A percentile compares a stretch with the other conserved stretches of the same genome.
These are phyloP conservation scores for Phoma sp. DNA, from an alignment of 2,329 filamentous ascomycete genomes.

Conservation along the genomic window DNA sequence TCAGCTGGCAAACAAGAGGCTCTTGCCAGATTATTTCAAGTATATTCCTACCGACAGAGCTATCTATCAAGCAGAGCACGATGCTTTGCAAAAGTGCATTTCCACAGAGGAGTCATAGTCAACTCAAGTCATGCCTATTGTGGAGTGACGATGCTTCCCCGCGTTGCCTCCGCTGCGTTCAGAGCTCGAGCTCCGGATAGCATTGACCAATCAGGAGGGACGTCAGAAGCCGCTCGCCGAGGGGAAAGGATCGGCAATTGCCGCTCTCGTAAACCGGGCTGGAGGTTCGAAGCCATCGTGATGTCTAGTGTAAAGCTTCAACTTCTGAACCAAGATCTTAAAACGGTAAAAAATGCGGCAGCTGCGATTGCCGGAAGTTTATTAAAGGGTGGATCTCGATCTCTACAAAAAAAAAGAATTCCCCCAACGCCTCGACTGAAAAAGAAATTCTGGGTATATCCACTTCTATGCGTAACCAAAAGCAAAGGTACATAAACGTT, in stretches of 20 bases:
- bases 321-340: not conserved
- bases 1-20: no score
- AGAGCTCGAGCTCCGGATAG: slow-evolving; percentile 6
- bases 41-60: no score
- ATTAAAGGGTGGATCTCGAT: not conserved
- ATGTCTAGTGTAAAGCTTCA: no score
- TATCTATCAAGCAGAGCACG: not conserved
- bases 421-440: no score
- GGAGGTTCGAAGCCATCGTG: no score
- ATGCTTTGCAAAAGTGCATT: not conserved
- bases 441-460: slow-evolving; percentile 3
- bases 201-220: slow-evolving; percentile 10
- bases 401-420: no score
- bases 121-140: not conserved
- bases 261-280: not conserved
- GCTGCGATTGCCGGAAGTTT: not conserved
- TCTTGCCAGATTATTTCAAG: no score
- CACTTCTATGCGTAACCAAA: not conserved
- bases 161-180: not conserved
- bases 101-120: not conserved
- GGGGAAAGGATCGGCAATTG: slow-evolving; percentile 6
- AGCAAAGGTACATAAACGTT: not conserved
- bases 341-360: not conserved
- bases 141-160: slow-evolving; percentile 1
- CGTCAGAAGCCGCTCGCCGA: not conserved